Base-by-base conservation (phyloP, 148 eudicot species). In the Diospyros kaki region DNA sequence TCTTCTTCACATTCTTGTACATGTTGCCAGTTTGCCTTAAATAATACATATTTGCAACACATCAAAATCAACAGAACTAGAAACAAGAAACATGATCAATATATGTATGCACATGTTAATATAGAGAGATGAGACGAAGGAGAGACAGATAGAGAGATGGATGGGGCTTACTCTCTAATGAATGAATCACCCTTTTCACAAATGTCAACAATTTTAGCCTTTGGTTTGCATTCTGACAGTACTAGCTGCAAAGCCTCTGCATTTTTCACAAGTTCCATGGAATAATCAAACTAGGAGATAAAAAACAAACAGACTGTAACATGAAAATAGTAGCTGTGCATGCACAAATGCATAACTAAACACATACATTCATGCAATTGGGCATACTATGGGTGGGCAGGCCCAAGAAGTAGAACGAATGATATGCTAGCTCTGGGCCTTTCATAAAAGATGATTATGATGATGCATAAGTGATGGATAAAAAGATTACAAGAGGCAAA, bases 231-330 rank as follows among this genome's bases (percentile, higher is more conserved):
- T 80, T 89, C 90, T 17, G 93, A 67, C 38, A 94, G 73, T 51
- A 94, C 96, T 54, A 90, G 60, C 72, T 94, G 92, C 88, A 94
- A 75, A n/a, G 97, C 96, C 88, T 84, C 97, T 94, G 90, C 81
- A 83, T 40, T n/a, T 52, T 55, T 46, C 74, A 62, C 40, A 62
- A 77, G 64, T 50, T 15, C 52, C 13, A 48, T 6, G 45, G 58
- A 46, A n/a, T 54, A 2, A 1, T 3, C 60, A 46, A 44, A 5
- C 11, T 6, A 17, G 51, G 5, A 68, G 6, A 11, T 6, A 0
- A 9, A 8, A 53, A 53, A 53, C 56, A 8, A 2, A 28, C 12
- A 6, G 2, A 53, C 56, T 1, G 12, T 13, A 53, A 13, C 56
- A 11, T 53, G 1, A 53, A 53, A 11, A 53, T 53, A 53, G 12